Conservation (phyloP, 805 yeast species). For the Zygoascus flipseniorum region DNA sequence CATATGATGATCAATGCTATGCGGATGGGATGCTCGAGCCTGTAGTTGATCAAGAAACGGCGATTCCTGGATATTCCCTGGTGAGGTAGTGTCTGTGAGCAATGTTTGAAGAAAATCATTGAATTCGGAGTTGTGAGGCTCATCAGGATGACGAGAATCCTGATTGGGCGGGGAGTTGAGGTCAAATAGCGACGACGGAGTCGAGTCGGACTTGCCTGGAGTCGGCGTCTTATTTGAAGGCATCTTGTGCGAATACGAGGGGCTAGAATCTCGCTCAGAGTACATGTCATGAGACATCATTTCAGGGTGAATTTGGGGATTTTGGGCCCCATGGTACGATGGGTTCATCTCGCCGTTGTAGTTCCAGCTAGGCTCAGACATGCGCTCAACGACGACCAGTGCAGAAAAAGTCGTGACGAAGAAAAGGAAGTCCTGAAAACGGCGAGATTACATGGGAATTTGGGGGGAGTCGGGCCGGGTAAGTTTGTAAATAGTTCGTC, state of each 20-base stretch:
- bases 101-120: background rate
- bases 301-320: background rate
- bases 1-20: background rate
- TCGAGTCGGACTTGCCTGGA: background rate
- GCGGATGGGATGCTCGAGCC: background rate
- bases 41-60: background rate
- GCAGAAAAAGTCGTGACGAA: background rate
- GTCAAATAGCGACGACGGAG: background rate
- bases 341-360: background rate
- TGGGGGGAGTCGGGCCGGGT: too few species aligned
- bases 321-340: background rate
- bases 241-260: background rate
- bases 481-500: too few species aligned
- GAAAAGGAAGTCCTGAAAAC: too few species aligned
- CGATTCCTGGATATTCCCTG: background rate
- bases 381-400: background rate
- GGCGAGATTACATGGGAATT: too few species aligned
- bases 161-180: background rate
- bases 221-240: background rate
- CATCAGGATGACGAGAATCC: background rate
- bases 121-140: background rate
- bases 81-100: background rate
- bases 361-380: background rate
- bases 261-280: background rate
- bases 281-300: background rate